phyloP scores from a whole-genome alignment of 371 early-diverging fungal genomes.

The Entomophthora muscae region DNA sequence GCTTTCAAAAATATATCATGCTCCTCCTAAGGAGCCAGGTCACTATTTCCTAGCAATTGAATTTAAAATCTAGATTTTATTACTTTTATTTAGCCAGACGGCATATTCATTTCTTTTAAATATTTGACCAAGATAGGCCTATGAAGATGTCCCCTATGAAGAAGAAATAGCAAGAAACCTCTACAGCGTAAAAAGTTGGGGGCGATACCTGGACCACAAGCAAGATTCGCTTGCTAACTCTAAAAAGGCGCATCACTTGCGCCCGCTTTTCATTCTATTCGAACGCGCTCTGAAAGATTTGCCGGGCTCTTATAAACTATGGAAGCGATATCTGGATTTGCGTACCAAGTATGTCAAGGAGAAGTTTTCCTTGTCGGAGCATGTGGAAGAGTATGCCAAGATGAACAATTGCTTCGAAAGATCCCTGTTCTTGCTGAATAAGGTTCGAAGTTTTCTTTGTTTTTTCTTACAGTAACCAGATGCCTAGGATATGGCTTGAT shows the following conservation, averaged over 20 bases:
- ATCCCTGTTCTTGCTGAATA: slow-evolving; percentile 70
- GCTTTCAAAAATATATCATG: no score
- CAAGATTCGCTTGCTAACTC: slow-evolving; percentile 17
- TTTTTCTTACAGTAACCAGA: no score
- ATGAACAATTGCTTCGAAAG: slow-evolving; percentile 68
- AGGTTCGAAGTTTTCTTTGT: slow-evolving; percentile 26
- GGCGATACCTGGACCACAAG: slow-evolving; percentile 81
- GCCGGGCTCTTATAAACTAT: slow-evolving; percentile 90
- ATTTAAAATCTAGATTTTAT: no score
- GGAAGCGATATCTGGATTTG: slow-evolving; percentile 76
- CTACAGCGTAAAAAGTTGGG: slow-evolving; percentile 64
- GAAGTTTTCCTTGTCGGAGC: slow-evolving; percentile 24
- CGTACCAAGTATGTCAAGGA: slow-evolving; percentile 31
- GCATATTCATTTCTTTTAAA: neutral
- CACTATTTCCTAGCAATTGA: no score
- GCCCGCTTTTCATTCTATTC: slow-evolving; percentile 43
- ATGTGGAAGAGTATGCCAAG: slow-evolving; percentile 33
- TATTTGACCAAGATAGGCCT: slow-evolving; percentile 19
- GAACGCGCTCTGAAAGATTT: slow-evolving; percentile 75
- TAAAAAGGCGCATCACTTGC: slow-evolving; percentile 8
- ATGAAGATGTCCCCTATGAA: slow-evolving; percentile 67
- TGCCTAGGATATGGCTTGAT: slow-evolving; percentile 69
- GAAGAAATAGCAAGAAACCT: slow-evolving; percentile 79
- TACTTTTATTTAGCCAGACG: no score
- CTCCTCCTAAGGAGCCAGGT: no score